Conservation (phyloP, 164 flowering plant species). For the Vitis rotundifolia region DNA sequence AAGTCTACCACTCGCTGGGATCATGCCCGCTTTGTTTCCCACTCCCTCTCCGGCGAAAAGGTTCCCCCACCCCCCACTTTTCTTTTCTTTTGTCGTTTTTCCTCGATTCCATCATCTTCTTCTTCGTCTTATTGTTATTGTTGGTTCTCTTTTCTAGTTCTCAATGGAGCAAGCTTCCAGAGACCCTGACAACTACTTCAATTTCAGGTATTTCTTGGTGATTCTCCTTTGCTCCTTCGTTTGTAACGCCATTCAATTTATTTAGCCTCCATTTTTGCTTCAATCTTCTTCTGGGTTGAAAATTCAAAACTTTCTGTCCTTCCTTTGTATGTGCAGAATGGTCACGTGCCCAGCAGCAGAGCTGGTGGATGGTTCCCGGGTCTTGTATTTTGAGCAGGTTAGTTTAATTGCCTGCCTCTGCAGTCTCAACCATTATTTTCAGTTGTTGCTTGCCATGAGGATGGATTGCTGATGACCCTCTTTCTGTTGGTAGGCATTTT, state of each 20-base stretch:
- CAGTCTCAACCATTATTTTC: neutral
- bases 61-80: slow-evolving; percentile 18
- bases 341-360: slow-evolving; percentile 94
- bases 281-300: neutral
- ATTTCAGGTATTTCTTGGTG: slow-evolving; percentile 58
- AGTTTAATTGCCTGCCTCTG: slow-evolving; percentile 1
- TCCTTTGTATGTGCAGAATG: slow-evolving; percentile 49
- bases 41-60: slow-evolving; percentile 84
- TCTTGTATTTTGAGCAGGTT: slow-evolving; percentile 86
- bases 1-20: slow-evolving; percentile 93
- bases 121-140: neutral
- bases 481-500: slow-evolving; percentile 73
- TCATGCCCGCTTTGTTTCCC: slow-evolving; percentile 71
- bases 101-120: neutral
- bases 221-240: neutral
- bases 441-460: neutral
- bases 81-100: neutral
- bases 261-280: neutral
- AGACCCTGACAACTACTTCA: slow-evolving; percentile 88
- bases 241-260: no score
- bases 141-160: slow-evolving; percentile 34
- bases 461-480: slow-evolving; percentile 4
- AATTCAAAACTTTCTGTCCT: neutral
- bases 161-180: slow-evolving; percentile 84
- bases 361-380: slow-evolving; percentile 91